Conservation (phyloP, 257 asterid genomes). For the Osmanthus fragrans region DNA sequence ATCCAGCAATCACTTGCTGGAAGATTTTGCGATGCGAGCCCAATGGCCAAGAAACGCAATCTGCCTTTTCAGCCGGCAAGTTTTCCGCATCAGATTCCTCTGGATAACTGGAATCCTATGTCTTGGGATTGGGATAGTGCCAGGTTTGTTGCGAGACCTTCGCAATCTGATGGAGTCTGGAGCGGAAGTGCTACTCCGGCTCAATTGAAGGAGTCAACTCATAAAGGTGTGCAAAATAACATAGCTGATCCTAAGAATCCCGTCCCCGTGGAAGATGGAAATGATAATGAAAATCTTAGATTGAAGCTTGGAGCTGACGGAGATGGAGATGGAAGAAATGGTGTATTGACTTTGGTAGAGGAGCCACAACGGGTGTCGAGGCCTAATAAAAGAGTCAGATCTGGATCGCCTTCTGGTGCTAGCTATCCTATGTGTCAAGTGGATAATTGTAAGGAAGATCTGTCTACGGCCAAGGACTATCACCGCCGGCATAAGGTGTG, state of each 20-base stretch:
- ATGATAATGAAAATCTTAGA: constrained; percentile 34
- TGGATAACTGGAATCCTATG: constrained; percentile 59
- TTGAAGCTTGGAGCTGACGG: constrained; percentile 52
- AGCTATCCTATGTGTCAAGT: constrained; percentile 79
- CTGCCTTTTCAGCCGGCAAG: constrained; percentile 42
- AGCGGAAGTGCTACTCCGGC: constrained; percentile 4
- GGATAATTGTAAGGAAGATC: constrained; percentile 73
- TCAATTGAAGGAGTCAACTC: constrained; percentile 11
- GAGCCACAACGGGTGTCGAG: constrained; percentile 48
- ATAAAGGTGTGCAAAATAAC: constrained; percentile 20
- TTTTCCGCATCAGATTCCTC: constrained; percentile 34
- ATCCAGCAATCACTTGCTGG: constrained; percentile 47
- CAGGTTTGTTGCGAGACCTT: constrained; percentile 64
- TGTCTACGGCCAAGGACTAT: constrained; percentile 74
- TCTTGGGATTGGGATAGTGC: constrained; percentile 83
- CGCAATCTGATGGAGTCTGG: constrained; percentile 33
- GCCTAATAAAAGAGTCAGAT: constrained; percentile 71
- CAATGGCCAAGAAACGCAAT: constrained; percentile 57
- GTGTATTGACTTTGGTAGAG: constrained; percentile 32
- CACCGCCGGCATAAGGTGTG: constrained; percentile 95
- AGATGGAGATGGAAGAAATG: constrained; percentile 25
- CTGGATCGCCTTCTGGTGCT: constrained; percentile 68
- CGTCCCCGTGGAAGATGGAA: constrained; percentile 10
- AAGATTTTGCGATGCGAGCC: constrained; percentile 42
- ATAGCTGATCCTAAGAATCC: constrained; percentile 26